Evolutionary conservation across 2,329 filamentous ascomycete species (phyloP), one percentile per base, ranked within the genome.

Genomic region (Aspergillus tubingensis): DNA sequence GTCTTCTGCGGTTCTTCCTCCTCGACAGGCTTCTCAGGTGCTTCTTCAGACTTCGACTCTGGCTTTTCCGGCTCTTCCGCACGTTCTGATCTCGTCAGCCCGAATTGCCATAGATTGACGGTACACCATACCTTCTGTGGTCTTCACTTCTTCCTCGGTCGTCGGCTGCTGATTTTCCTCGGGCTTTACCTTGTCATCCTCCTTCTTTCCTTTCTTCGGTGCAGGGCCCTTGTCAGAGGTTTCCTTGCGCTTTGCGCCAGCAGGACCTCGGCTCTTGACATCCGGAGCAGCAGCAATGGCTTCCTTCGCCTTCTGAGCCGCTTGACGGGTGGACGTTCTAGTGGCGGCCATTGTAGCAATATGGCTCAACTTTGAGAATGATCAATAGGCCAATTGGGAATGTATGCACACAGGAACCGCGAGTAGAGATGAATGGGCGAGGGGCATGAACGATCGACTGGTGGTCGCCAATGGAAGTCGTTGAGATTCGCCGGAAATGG

Each of bases 261-360:
- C 65, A 8, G 69, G 27, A 23, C 68, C 63, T 57, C 66, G 70
- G 30, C 66, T 66, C 49, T 70, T 71, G 25, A 59, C 65, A 58
- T 72, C 76, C 49, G 68, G 67, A 58, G 68, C 71, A 60, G 67
- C 68, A 50, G 72, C 61, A 59, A 77, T 75, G 25, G 78, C 75
- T 62, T 79, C 71, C 58, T 79, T 79, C 32, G 78, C 77, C 65
- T 79, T 79, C 52, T 73, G 72, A 8, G 78, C 78, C 5, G 78
- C 78, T 61, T 77, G 71, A 32, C 79, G 77, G 15, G 77, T 73
- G 5, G 79, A 81, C 47, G 76, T 74, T 62, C 76, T 67, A 48
- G 70, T 69, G 11, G 68, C 64, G 13, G 68, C 64, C 72, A 77
- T 76, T 32, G 54, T 68, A 43, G 36, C 21, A 6, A 36, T 13